These are phyloP conservation scores for Apophysomyces ossiformis DNA, from an alignment of 371 early-diverging fungal genomes.

Conservation along the genomic window DNA sequence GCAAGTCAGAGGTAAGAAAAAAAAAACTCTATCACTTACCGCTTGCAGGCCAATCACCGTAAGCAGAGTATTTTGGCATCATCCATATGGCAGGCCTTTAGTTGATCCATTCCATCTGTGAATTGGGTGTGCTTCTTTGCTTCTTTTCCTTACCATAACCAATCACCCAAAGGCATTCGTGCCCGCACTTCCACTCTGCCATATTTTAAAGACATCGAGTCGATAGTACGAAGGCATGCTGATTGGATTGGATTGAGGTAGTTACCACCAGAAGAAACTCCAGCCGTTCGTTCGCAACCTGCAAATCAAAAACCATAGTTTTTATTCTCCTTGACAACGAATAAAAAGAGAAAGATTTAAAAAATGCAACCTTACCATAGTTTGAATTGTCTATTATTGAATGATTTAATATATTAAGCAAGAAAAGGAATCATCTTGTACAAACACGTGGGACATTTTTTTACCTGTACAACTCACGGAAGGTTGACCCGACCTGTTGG, in stretches of 20 bases:
- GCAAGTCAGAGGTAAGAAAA: background rate
- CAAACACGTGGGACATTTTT: background rate
- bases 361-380: constrained; percentile 27
- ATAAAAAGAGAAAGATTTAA: background rate
- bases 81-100: constrained; percentile 67
- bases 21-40: constrained; percentile 55
- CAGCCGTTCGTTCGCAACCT: constrained; percentile 61
- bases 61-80: constrained; percentile 68
- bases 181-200: constrained; percentile 73
- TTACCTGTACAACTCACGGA: constrained; percentile 45
- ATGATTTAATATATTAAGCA: background rate
- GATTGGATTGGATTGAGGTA: constrained; percentile 74
- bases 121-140: background rate
- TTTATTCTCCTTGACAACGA: background rate
- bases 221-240: constrained; percentile 54
- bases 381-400: constrained; percentile 39
- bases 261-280: constrained; percentile 48
- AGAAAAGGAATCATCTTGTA: background rate
- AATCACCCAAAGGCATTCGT: constrained; percentile 68
- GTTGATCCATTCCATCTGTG: background rate
- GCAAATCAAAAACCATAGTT: background rate
- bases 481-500: constrained; percentile 34
- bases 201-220: constrained; percentile 56
- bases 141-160: constrained; percentile 61
- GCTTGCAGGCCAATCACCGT: constrained; percentile 76